Evolutionary conservation across 257 asterid species (phyloP).

Genomic region (Solanum ossicruentum): DNA sequence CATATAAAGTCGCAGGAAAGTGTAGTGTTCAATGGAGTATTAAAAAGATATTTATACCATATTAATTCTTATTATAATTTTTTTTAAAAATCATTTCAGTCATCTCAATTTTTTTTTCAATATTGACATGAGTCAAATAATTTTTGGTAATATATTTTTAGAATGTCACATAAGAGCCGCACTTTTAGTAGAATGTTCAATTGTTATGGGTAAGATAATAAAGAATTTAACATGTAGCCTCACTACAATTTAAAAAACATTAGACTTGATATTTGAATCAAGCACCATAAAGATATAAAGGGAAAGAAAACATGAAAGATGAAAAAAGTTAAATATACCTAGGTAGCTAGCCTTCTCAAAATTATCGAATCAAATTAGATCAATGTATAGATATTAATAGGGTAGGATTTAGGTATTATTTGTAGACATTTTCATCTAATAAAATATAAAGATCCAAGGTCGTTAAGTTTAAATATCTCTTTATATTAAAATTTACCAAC

Average conservation of each 20-base stretch:
- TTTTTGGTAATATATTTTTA: neutral
- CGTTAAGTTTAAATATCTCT: too few species aligned
- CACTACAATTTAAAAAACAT: neutral
- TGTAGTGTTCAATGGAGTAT: neutral
- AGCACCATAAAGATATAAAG: neutral
- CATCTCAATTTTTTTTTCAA: neutral
- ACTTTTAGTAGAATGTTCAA: neutral
- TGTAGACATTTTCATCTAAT: too few species aligned
- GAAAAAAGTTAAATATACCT: too few species aligned
- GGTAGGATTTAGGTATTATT: too few species aligned
- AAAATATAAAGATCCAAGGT: too few species aligned
- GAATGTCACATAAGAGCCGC: neutral
- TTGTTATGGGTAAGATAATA: neutral
- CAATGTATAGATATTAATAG: too few species aligned
- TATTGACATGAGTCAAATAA: neutral
- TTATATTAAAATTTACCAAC: too few species aligned
- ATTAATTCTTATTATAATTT: neutral
- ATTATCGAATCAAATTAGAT: too few species aligned
- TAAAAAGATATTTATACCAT: neutral
- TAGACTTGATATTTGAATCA: too few species aligned
- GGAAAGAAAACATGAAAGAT: too few species aligned
- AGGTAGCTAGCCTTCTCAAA: too few species aligned
- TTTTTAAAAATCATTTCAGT: neutral
- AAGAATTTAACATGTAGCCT: neutral
- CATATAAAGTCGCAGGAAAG: neutral